Evolutionary conservation across 345 rosid species (phyloP).

Genomic region (rapeseed (Brassica napus)): DNA sequence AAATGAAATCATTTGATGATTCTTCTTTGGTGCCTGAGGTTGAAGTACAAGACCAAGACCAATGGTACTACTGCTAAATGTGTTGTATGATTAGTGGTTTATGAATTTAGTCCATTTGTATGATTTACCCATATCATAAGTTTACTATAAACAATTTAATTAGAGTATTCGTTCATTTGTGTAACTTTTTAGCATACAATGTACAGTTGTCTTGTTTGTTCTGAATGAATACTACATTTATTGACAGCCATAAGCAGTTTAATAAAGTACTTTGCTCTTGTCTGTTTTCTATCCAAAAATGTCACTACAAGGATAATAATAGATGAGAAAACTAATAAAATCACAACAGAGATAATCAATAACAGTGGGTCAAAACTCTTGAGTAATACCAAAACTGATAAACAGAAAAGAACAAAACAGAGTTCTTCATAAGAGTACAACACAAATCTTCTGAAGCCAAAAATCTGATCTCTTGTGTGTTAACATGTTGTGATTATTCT

Average conservation of each 20-base stretch:
- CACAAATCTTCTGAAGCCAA: slow-evolving; percentile 6
- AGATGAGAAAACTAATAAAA: slow-evolving; percentile 4
- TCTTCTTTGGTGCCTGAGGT: slow-evolving; percentile 13
- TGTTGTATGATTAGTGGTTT: background rate
- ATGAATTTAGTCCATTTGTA: background rate
- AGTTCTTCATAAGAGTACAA: slow-evolving; percentile 6
- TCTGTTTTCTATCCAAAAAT: background rate
- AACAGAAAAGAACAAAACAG: background rate
- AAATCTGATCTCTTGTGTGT: slow-evolving; percentile 9
- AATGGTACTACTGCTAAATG: slow-evolving; percentile 15
- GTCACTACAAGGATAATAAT: background rate
- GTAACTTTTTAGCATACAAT: background rate
- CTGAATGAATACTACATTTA: background rate
- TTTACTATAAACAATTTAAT: background rate
- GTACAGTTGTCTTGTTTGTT: background rate
- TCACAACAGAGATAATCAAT: slow-evolving; percentile 16
- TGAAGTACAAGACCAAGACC: slow-evolving; percentile 17
- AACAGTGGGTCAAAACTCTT: background rate
- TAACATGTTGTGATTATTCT: background rate
- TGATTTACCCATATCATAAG: background rate
- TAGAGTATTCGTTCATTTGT: background rate
- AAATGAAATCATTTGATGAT: slow-evolving; percentile 51
- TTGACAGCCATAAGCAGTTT: background rate
- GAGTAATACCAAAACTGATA: slow-evolving; percentile 7
- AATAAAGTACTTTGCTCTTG: background rate